Evolutionary conservation across 495 filamentous ascomycete species (phyloP), one percentile per base, ranked within the genome.

Genomic region (Xylaria grammica): DNA sequence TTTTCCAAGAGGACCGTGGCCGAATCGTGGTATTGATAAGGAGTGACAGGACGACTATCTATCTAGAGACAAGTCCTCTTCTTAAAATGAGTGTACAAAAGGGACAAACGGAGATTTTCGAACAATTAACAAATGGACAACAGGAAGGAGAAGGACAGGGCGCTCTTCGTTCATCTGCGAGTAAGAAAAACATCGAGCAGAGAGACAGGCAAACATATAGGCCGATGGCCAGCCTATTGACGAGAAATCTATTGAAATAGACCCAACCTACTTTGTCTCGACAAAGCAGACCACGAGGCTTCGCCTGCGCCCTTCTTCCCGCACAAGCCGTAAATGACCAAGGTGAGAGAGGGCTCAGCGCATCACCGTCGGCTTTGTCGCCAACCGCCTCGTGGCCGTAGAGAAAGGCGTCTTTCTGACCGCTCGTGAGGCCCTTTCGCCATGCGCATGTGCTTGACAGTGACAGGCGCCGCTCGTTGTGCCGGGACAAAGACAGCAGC

Each of bases 51-150:
- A 42, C 3, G 40, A 42, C 8, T 42, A 15, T 42, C 40, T 42
- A 42, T 11, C 40, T 9, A 42, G 40, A 17, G 15, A 38, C 22
- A 22, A 10, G 17, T 26, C 6, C 17, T 56, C 17, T 59, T 49
- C 27, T 10, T 4, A 54, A 44, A 40, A 17, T 11, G 60, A 62
- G 26, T 62, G 27, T 44, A 17, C 42, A 61, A 46, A 61, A 61
- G 26, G 24, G 22, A 32, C 4, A 22, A 56, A 38, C 7, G 11
- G 24, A 1, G 17, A 44, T 44, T 2, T 36, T 5, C 22, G 26
- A 38, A 29, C 13, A 38, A 17, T 15, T 50, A 40, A 38, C 4
- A n/a, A 27, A 50, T 15, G 17, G 27, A 44, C 36, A 45, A 57
- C 22, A 44, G 10, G 2, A 45, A 40, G 54, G 38, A 30, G 30